A percentile compares a stretch with the other conserved stretches of the same genome.
These are phyloP conservation scores for Gypsophila paniculata DNA, from an alignment of 179 eudicot species.

Conservation along the genomic window DNA sequence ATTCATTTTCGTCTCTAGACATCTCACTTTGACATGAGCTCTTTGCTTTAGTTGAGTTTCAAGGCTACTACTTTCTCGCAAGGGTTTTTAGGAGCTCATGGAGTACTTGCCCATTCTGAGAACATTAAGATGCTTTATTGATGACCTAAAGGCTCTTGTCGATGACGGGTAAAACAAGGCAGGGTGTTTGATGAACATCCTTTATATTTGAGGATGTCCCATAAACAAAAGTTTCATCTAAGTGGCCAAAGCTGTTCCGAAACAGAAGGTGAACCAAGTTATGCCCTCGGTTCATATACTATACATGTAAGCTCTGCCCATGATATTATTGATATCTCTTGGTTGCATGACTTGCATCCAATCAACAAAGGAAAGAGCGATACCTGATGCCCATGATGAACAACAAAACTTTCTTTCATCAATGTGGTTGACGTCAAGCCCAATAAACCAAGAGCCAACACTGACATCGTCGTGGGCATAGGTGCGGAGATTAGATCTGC, in stretches of 20 bases:
- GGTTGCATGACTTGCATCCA: not conserved
- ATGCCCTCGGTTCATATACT: not conserved
- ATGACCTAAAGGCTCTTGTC: not conserved
- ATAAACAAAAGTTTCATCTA: not conserved
- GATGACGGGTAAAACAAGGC: not conserved
- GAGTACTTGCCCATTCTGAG: too few species aligned
- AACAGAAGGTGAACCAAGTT: not conserved
- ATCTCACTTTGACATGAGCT: too few species aligned
- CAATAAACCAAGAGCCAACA: slow-evolving; percentile 91
- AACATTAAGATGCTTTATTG: too few species aligned
- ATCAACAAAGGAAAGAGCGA: slow-evolving; percentile 1
- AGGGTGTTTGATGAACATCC: not conserved
- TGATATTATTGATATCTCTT: too few species aligned
- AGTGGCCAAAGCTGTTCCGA: slow-evolving; percentile 8
- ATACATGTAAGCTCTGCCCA: not conserved
- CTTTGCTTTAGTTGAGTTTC: too few species aligned
- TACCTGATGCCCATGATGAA: slow-evolving; percentile 72
- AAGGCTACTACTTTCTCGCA: too few species aligned
- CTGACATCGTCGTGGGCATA: slow-evolving; percentile 91
- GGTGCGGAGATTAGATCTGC: slow-evolving; percentile 64
- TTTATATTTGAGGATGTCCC: not conserved
- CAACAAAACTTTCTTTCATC: slow-evolving; percentile 77
- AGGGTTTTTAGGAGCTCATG: too few species aligned
- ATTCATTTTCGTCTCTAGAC: not conserved
- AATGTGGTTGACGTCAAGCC: slow-evolving; percentile 68